Base-by-base conservation (phyloP, 116 monocot genomes). In the Cymodocea nodosa region DNA sequence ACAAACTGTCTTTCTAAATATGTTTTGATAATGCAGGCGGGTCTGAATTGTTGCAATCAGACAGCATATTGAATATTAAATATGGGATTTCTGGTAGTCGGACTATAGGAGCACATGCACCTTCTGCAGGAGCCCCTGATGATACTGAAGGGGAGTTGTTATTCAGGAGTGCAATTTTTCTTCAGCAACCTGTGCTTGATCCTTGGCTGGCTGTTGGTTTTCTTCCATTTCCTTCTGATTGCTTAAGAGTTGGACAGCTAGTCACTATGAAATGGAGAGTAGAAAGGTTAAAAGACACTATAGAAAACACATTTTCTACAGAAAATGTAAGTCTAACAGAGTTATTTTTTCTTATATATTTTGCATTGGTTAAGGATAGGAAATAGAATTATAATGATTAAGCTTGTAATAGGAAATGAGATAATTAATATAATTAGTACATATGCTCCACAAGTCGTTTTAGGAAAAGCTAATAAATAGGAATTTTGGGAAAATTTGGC, bases 201-300 rank as follows among this genome's bases (percentile, higher is more conserved):
- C 98, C 92, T 60, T 92, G 71, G 63, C 55, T 98, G 1, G 83
- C 98, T 14, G 86, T 98, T 75, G 98, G 98, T 52, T 92, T 92
- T 80, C 83, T 98, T 77, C 84, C 89, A 14, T 80, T 92, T 75
- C 79, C 92, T 61, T 84, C 82, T 12, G 84, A 86, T 65, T 77
- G 85, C 72, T 57, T 98, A 37, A 81, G 82, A 78, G 92, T 92
- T 70, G 98, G 92, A 15, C 86, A 98, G 24, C 73, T 98, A 52
- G 78, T 92, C 8, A 82, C 67, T 70, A 79, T 98, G 78, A 78
- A 79, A 59, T 98, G 92, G 98, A 85, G 98, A 71, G 73, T 98
- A 4, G 89, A 92, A 76, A 84, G 89, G 59, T 76, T 98, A 81
- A 92, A 84, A 64, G 66, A 52, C 9, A 50, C 48, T 12, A 34